phyloP scores from a whole-genome alignment of 2,329 filamentous ascomycete species.

The Hypoxylon sp. region DNA sequence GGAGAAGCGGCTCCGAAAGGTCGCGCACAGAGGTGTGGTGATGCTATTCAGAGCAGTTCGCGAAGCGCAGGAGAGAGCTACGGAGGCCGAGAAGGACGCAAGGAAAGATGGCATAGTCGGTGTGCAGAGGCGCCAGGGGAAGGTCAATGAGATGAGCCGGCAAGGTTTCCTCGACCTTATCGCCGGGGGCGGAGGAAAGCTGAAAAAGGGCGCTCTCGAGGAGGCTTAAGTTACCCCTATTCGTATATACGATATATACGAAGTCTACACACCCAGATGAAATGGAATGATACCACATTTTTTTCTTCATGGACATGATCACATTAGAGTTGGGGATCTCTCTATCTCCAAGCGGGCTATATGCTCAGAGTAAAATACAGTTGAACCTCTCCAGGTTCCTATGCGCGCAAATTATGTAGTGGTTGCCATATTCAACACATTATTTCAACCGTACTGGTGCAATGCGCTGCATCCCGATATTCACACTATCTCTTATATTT shows the following conservation, averaged over 20 bases:
- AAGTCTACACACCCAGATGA: slow-evolving; percentile 4
- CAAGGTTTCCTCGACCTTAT: slow-evolving; percentile 96
- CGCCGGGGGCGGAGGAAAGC: slow-evolving; percentile 68
- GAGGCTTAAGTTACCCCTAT: slow-evolving; percentile 59
- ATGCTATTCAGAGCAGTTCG: slow-evolving; percentile 97
- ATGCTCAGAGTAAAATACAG: slow-evolving; percentile 42
- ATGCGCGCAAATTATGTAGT: slow-evolving; percentile 4
- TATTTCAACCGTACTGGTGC: slow-evolving; percentile 19
- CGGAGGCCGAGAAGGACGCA: slow-evolving; percentile 77
- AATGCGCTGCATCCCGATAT: slow-evolving; percentile 5
- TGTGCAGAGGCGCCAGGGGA: slow-evolving; percentile 83
- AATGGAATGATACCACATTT: slow-evolving; percentile 36
- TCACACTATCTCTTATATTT: background rate
- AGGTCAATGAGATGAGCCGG: slow-evolving; percentile 95
- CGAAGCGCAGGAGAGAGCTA: slow-evolving; percentile 89
- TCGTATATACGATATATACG: slow-evolving; percentile 5
- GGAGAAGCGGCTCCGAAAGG: slow-evolving; percentile 85
- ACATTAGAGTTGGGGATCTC: slow-evolving; percentile 44
- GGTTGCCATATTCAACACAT: slow-evolving; percentile 4
- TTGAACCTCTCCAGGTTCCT: slow-evolving; percentile 12
- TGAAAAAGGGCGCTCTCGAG: slow-evolving; percentile 70
- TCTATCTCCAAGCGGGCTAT: slow-evolving; percentile 32
- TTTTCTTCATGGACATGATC: slow-evolving; percentile 31
- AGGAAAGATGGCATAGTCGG: slow-evolving; percentile 81
- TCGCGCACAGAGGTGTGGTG: slow-evolving; percentile 91